Evolutionary conservation across 2,329 filamentous ascomycete genomes (phyloP).

Genomic region (Lachnum nothofagi): DNA sequence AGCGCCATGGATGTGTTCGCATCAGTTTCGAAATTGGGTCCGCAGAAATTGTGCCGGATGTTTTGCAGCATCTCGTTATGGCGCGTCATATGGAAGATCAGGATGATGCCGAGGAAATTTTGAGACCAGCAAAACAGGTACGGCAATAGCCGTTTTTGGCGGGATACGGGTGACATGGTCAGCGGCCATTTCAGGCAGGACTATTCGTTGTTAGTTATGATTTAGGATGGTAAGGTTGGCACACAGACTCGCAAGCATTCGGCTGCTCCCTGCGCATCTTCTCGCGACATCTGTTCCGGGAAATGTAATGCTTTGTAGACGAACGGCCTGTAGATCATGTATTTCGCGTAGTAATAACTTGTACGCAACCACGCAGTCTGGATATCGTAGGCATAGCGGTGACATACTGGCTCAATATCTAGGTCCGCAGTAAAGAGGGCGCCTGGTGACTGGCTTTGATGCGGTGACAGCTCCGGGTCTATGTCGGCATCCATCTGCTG

Average conservation of each 20-base stretch:
- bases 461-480: slow-evolving; percentile 19
- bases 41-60: slow-evolving; percentile 46
- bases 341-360: slow-evolving; percentile 54
- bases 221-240: background rate
- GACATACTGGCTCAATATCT: slow-evolving; percentile 39
- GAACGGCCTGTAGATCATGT: slow-evolving; percentile 53
- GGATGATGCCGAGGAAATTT: slow-evolving; percentile 53
- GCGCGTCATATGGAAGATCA: slow-evolving; percentile 51
- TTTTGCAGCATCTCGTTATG: slow-evolving; percentile 46
- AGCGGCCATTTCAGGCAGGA: slow-evolving; percentile 57
- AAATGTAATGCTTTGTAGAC: slow-evolving; percentile 56
- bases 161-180: slow-evolving; percentile 50
- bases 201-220: slow-evolving; percentile 25
- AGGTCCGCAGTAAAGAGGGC: slow-evolving; percentile 46
- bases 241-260: slow-evolving; percentile 44
- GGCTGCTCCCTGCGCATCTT: slow-evolving; percentile 51
- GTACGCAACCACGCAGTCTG: slow-evolving; percentile 53
- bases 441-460: slow-evolving; percentile 23
- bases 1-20: slow-evolving; percentile 44
- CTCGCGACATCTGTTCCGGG: slow-evolving; percentile 47
- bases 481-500: slow-evolving; percentile 27
- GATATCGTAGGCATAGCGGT: slow-evolving; percentile 50
- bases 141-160: slow-evolving; percentile 54
- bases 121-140: slow-evolving; percentile 59
- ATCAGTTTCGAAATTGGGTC: slow-evolving; percentile 46